Base-by-base conservation (phyloP, 805 yeast species). In the Isabelozyma gotoi region DNA sequence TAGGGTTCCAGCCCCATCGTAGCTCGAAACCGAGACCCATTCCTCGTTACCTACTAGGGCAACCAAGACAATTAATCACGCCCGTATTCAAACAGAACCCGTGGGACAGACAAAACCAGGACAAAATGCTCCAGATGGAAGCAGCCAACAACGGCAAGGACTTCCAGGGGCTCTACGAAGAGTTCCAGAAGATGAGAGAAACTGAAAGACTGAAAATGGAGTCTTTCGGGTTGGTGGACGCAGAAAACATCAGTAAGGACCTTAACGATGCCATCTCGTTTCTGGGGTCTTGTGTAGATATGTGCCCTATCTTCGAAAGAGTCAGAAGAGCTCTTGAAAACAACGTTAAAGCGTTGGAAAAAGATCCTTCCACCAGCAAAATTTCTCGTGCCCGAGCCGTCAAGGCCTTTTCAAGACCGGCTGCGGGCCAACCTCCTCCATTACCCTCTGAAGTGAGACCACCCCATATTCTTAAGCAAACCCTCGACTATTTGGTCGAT, bases 391-490 rank as follows among this genome's bases (percentile, higher is more conserved):
- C 57, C 0, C 68, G 73, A 36, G 96, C 97, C 0, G 78, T 94
- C 5, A 94, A 94, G 64, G 95, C 96, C 1, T 94, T 94, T 59
- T 86, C 96, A 17, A 74, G 99, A 53, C 97, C 99, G 0, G 96
- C 96, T 14, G 97, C 98, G 0, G 99, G 98, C 5, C 97, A 94
- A 53, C 96, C 97, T 1, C 98, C 97, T 2, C 96, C 98, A 2
- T 69, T 94, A 45, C 99, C 99, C 0, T 89, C 97, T 1, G 99
- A 94, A 61, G 99, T 94, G 3, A 75, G 99, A 47, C 96, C 99
- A 1, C 99, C 99, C 0, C 77, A 76, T 42, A 71, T 91, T 1
- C 65, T 94, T 34, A 76, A 74, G 10, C 56, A 71, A 29, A 84
- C 97, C 0, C 65, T 94, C 46, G 74, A 85, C 46, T 88, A 88